Percentiles rank a stretch among this genome's conserved stretches.
Conservation (phyloP, 2,329 filamentous ascomycete species). For the Fusarium incarnatum region DNA sequence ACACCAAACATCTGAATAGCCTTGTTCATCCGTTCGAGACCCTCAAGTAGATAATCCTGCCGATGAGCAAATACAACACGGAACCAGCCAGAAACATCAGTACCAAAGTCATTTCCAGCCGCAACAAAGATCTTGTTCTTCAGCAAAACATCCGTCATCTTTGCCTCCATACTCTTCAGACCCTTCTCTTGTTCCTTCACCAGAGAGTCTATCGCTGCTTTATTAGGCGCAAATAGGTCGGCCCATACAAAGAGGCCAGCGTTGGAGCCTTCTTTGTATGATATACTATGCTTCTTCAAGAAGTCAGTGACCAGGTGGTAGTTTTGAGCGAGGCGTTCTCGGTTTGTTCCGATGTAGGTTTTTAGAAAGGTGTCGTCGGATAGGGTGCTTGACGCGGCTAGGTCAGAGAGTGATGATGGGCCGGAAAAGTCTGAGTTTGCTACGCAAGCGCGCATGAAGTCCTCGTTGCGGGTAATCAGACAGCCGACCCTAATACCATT, state of each 20-base stretch:
- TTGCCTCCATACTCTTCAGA: fast-evolving
- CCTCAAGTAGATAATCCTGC: not conserved
- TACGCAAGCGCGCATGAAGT: not conserved
- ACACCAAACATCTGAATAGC: not conserved
- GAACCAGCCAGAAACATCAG: constrained; percentile 1
- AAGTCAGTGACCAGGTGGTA: not conserved
- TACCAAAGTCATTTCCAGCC: not conserved
- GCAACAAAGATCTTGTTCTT: not conserved
- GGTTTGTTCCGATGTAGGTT: fast-evolving
- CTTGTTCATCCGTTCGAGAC: not conserved
- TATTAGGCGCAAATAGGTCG: not conserved
- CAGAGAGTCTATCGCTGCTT: fast-evolving
- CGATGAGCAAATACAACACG: not conserved
- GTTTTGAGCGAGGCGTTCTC: not conserved
- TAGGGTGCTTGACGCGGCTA: not conserved
- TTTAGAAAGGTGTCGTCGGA: not conserved
- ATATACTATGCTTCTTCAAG: not conserved
- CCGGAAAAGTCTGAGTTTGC: constrained; percentile 1
- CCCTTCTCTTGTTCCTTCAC: fast-evolving
- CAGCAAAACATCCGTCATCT: not conserved
- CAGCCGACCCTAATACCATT: not conserved
- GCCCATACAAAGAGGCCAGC: not conserved
- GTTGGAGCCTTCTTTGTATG: not conserved
- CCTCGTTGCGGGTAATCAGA: not conserved
- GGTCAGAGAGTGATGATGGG: not conserved